Percentiles rank a stretch among this genome's conserved stretches.
Conservation (phyloP, 768 basidiomycete species). For the Leccinellum luteum region DNA sequence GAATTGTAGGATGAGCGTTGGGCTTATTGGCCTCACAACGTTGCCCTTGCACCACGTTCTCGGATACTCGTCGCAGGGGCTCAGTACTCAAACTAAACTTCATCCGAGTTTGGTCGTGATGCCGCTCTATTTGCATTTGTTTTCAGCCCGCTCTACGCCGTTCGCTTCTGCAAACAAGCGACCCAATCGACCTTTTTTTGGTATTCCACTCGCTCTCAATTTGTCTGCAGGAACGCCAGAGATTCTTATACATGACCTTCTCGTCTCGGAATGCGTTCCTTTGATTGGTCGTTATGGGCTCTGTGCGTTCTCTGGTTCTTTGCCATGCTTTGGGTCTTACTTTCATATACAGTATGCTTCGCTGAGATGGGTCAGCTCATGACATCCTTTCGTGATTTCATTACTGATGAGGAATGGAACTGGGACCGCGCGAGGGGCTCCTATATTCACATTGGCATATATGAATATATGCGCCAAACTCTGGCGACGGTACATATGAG, state of each 20-base stretch:
- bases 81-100: slow-evolving; percentile 23
- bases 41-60: slow-evolving; percentile 34
- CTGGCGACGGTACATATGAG: slow-evolving; percentile 43
- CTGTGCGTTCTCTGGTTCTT: slow-evolving; percentile 34
- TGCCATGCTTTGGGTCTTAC: neutral
- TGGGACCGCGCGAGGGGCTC: slow-evolving; percentile 40
- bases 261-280: slow-evolving; percentile 46
- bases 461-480: slow-evolving; percentile 40
- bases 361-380: slow-evolving; percentile 39
- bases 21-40: slow-evolving; percentile 19
- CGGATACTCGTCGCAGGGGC: slow-evolving; percentile 9
- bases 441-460: slow-evolving; percentile 11
- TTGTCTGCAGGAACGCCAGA: slow-evolving; percentile 47
- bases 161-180: slow-evolving; percentile 45
- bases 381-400: slow-evolving; percentile 47
- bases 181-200: no score
- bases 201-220: slow-evolving; percentile 40
- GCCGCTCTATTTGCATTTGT: slow-evolving; percentile 45
- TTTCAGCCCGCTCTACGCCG: slow-evolving; percentile 40
- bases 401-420: slow-evolving; percentile 53
- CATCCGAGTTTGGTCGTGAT: slow-evolving; percentile 46
- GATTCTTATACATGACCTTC: slow-evolving; percentile 24
- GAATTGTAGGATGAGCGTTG: slow-evolving; percentile 35
- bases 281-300: slow-evolving; percentile 48
- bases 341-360: no score